A percentile compares a stretch with the other conserved stretches of the same genome.
Evolutionary conservation across 139 green algal species (phyloP).

Genomic region (Zygnema circumcarinatum): DNA sequence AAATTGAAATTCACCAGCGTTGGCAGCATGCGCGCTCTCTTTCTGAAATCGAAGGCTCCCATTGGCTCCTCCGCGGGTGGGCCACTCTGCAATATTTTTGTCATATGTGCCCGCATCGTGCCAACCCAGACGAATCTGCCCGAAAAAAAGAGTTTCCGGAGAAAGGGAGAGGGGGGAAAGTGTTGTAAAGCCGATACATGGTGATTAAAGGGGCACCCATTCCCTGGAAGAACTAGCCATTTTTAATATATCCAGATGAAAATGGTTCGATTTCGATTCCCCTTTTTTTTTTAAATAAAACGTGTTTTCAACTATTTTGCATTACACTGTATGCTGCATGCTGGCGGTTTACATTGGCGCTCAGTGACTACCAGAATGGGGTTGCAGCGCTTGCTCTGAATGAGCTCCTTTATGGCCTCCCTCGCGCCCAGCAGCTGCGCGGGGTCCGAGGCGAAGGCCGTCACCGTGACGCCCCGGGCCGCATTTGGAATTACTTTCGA

Average conservation of each 20-base stretch:
- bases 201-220: background rate
- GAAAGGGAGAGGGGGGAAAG: too few relatives aligned
- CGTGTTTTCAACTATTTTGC: too few relatives aligned
- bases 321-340: too few relatives aligned
- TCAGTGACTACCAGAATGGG: constrained; percentile 58
- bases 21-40: constrained; percentile 54
- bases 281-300: too few relatives aligned
- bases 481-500: background rate
- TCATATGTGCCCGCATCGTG: constrained; percentile 70
- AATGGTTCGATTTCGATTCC: too few relatives aligned
- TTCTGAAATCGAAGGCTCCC: constrained; percentile 61
- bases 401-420: constrained; percentile 58
- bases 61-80: constrained; percentile 52
- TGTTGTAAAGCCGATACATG: background rate
- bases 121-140: constrained; percentile 73
- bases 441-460: constrained; percentile 19
- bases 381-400: constrained; percentile 54
- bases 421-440: constrained; percentile 46
- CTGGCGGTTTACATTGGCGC: too few relatives aligned
- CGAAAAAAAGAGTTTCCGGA: background rate
- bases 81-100: constrained; percentile 54
- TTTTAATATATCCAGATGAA: background rate
- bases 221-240: background rate
- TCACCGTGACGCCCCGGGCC: background rate
- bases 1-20: too few relatives aligned